phyloP scores from a whole-genome alignment of 805 yeast species.

The Kazachstania taianensis region DNA sequence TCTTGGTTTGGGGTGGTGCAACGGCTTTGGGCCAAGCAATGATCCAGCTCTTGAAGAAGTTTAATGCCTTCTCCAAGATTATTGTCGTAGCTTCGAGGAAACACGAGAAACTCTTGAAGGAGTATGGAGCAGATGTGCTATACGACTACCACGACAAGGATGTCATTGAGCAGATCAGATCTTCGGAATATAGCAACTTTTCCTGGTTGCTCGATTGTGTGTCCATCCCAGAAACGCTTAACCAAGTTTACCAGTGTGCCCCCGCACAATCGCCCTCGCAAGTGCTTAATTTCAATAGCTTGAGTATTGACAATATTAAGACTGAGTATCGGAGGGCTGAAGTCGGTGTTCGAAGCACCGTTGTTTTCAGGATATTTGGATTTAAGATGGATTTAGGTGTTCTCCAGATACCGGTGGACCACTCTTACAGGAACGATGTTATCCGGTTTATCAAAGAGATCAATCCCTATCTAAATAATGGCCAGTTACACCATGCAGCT shows the following conservation, averaged over 20 bases:
- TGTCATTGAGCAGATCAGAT: constrained; percentile 33
- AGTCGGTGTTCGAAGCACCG: constrained; percentile 24
- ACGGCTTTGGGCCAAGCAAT: constrained; percentile 47
- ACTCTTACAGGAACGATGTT: constrained; percentile 15
- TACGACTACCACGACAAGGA: constrained; percentile 39
- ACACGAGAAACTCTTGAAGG: constrained; percentile 31
- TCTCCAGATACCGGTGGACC: constrained; percentile 11
- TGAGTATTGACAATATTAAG: constrained; percentile 4
- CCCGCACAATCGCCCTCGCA: constrained; percentile 24
- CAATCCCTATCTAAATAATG: constrained; percentile 13
- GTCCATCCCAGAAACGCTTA: constrained; percentile 20
- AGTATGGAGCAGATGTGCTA: constrained; percentile 38
- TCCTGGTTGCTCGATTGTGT: constrained; percentile 26
- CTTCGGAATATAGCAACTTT: constrained; percentile 21
- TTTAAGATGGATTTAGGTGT: constrained; percentile 23
- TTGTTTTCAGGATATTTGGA: constrained; percentile 32
- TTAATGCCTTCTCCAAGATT: constrained; percentile 33
- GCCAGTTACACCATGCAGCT: constrained; percentile 25
- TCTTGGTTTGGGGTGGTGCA: constrained; percentile 57
- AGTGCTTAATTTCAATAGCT: constrained; percentile 25
- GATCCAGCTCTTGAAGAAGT: constrained; percentile 44
- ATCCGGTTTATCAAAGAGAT: constrained; percentile 15
- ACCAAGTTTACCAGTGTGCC: constrained; percentile 26
- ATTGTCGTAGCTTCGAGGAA: constrained; percentile 39
- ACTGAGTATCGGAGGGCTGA: constrained; percentile 23